These are phyloP conservation scores for Cladosporium colombiae DNA, from an alignment of 2,329 filamentous ascomycete species.

Conservation along the genomic window DNA sequence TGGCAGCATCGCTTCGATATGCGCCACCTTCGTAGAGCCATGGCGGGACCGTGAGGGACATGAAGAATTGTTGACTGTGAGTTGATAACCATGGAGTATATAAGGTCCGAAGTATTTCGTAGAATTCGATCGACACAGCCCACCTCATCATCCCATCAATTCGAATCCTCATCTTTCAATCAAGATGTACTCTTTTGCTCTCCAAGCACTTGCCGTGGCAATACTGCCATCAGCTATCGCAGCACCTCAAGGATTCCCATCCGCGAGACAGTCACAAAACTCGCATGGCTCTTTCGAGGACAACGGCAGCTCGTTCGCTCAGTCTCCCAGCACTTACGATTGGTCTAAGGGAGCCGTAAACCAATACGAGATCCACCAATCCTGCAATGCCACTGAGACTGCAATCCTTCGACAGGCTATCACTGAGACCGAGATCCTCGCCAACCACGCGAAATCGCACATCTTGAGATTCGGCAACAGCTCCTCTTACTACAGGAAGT, in stretches of 20 bases:
- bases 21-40: conserved; percentile 15
- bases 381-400: conserved; percentile 65
- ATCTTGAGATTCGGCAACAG: conserved; percentile 58
- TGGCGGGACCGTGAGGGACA: conserved; percentile 13
- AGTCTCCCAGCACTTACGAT: conserved; percentile 9
- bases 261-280: not conserved
- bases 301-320: conserved; percentile 10
- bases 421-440: conserved; percentile 59
- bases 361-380: conserved; percentile 59
- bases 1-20: conserved; percentile 14
- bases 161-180: not conserved
- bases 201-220: conserved; percentile 10
- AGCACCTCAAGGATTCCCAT: conserved; percentile 14
- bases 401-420: conserved; percentile 59
- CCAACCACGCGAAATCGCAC: conserved; percentile 58
- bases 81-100: conserved; percentile 6
- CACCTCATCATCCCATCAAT: not conserved
- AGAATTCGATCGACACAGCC: not conserved
- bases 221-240: conserved; percentile 12
- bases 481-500: conserved; percentile 63
- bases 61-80: not conserved
- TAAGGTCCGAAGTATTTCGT: not conserved
- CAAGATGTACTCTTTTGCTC: conserved; percentile 13
- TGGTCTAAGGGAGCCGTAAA: conserved; percentile 39
- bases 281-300: not conserved